Evolutionary conservation across 805 yeast genomes (phyloP).

Genomic region (Ogataea allantospora): DNA sequence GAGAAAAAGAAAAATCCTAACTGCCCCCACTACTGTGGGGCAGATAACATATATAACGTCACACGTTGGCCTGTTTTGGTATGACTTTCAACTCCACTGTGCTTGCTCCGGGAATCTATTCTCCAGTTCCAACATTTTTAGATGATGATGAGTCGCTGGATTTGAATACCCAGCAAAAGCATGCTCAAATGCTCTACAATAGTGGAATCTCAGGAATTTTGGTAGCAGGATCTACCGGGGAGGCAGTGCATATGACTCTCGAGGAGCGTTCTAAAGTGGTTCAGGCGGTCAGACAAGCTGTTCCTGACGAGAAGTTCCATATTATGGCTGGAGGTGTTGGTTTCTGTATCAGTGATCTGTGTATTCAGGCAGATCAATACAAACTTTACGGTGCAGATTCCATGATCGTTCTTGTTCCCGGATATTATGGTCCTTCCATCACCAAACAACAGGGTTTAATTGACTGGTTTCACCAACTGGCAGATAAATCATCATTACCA

Average conservation of each 20-base stretch:
- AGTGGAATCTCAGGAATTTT: slow-evolving; percentile 48
- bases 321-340: slow-evolving; percentile 50
- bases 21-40: background rate
- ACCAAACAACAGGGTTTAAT: slow-evolving; percentile 45
- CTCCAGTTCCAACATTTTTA: slow-evolving; percentile 56
- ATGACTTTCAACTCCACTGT: slow-evolving; percentile 19
- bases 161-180: slow-evolving; percentile 43
- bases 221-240: slow-evolving; percentile 56
- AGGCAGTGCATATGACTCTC: slow-evolving; percentile 46
- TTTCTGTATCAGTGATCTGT: slow-evolving; percentile 42
- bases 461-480: slow-evolving; percentile 44
- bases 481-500: slow-evolving; percentile 43
- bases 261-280: slow-evolving; percentile 41
- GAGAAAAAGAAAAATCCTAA: no score
- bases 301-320: slow-evolving; percentile 37
- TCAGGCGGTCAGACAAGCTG: slow-evolving; percentile 34
- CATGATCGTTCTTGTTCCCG: slow-evolving; percentile 44
- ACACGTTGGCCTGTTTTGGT: background rate
- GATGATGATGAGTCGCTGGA: slow-evolving; percentile 39
- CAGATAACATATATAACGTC: background rate
- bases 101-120: slow-evolving; percentile 48
- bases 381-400: slow-evolving; percentile 38
- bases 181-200: slow-evolving; percentile 42
- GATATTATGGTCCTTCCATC: slow-evolving; percentile 44
- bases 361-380: slow-evolving; percentile 37